phyloP scores from a whole-genome alignment of 139 green algal genomes.

The Chlorella sp. region DNA sequence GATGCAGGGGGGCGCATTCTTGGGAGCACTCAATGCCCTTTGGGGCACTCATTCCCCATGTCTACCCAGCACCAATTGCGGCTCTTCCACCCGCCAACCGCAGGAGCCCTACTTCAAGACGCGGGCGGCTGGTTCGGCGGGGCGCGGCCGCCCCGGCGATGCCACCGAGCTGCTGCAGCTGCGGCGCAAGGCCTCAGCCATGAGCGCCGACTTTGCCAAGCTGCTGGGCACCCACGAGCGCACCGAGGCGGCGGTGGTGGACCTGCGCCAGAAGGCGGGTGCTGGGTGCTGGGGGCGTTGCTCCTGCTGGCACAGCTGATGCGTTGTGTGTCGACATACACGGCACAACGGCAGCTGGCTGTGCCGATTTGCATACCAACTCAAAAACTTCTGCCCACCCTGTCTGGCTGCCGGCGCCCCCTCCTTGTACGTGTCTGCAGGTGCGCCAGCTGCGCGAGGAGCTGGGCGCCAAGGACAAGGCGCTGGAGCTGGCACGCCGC shows the following conservation, averaged over 20 bases:
- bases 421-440: too few relatives aligned
- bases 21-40: too few relatives aligned
- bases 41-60: too few relatives aligned
- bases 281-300: background rate
- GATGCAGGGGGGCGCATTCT: too few relatives aligned
- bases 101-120: constrained; percentile 32
- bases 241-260: constrained; percentile 22
- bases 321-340: background rate
- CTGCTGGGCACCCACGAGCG: constrained; percentile 39
- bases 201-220: constrained; percentile 11
- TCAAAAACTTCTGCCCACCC: too few relatives aligned
- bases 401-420: too few relatives aligned
- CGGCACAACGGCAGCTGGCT: too few relatives aligned
- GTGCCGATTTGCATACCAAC: too few relatives aligned
- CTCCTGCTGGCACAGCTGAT: background rate
- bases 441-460: constrained; percentile 30
- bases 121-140: background rate
- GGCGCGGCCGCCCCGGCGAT: background rate
- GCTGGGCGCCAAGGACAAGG: constrained; percentile 35
- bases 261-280: constrained; percentile 11
- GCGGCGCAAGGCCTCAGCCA: background rate
- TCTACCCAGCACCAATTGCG: too few relatives aligned
- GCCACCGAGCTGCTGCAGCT: constrained; percentile 14
- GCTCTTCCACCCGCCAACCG: too few relatives aligned
- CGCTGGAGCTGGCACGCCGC: constrained; percentile 51